These are phyloP conservation scores for Dendrostoma leiphaemia DNA, from an alignment of 2,329 filamentous ascomycete species.

Conservation along the genomic window DNA sequence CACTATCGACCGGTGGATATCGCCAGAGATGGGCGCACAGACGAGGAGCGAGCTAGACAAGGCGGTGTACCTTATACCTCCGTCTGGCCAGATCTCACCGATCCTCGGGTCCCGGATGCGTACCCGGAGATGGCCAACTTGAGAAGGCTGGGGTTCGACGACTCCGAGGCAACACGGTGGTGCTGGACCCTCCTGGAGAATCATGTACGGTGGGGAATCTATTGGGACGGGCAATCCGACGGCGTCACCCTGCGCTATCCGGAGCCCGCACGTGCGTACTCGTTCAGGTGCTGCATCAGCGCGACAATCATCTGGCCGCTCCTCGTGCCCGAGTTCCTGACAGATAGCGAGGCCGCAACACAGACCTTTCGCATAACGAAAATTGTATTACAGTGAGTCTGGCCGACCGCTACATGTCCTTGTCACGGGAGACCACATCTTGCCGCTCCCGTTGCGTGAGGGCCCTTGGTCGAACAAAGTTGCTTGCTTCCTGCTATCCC, in stretches of 20 bases:
- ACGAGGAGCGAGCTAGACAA: neutral
- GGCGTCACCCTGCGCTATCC: too few species aligned
- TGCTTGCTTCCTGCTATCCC: too few species aligned
- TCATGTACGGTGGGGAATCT: neutral
- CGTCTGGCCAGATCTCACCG: neutral
- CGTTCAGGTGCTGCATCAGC: neutral
- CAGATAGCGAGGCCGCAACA: neutral
- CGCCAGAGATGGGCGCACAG: neutral
- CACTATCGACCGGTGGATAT: neutral
- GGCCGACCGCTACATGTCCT: too few species aligned
- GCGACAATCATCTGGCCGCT: neutral
- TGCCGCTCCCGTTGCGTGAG: too few species aligned
- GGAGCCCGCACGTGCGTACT: neutral
- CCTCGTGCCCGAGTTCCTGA: neutral
- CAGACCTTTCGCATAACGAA: neutral
- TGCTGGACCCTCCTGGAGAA: neutral
- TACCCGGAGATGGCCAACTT: neutral
- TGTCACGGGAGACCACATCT: too few species aligned
- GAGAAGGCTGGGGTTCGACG: neutral
- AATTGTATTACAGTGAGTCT: neutral
- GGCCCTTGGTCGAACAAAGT: too few species aligned
- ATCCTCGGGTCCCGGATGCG: neutral
- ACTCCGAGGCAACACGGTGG: too few species aligned
- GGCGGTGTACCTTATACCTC: neutral
- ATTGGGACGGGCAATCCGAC: too few species aligned